Evolutionary conservation across 2,329 filamentous ascomycete genomes (phyloP).

Genomic region (Aspergillus calidoustus): DNA sequence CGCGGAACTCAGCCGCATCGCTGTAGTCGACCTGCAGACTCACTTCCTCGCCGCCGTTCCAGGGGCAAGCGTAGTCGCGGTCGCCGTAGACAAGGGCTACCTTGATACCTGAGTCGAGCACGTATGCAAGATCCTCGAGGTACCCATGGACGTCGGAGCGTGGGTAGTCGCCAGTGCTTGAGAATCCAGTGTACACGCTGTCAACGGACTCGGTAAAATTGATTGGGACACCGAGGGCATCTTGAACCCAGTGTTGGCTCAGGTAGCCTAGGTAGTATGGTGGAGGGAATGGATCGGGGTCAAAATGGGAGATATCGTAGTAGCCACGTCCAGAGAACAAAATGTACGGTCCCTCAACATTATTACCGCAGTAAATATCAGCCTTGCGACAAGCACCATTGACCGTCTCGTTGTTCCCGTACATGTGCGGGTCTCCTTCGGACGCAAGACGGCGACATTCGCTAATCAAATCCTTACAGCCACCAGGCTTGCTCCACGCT

Average conservation of each 20-base stretch:
- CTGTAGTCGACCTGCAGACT: conserved; percentile 56
- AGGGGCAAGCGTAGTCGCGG: conserved; percentile 62
- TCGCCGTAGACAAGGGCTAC: conserved; percentile 64
- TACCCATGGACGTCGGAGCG: conserved; percentile 50
- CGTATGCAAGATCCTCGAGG: conserved; percentile 45
- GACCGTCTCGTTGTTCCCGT: conserved; percentile 50
- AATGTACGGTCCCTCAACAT: conserved; percentile 53
- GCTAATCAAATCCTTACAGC: conserved; percentile 59
- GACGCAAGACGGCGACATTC: conserved; percentile 55
- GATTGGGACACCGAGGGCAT: conserved; percentile 62
- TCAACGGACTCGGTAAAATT: conserved; percentile 58
- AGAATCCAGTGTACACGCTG: conserved; percentile 54
- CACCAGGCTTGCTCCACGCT: conserved; percentile 51
- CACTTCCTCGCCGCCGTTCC: conserved; percentile 60
- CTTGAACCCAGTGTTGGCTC: conserved; percentile 61
- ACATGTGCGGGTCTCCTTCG: conserved; percentile 55
- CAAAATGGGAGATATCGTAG: conserved; percentile 61
- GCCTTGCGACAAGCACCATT: conserved; percentile 52
- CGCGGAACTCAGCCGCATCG: conserved; percentile 49
- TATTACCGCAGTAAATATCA: conserved; percentile 49
- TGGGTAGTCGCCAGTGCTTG: conserved; percentile 53
- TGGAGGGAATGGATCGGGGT: conserved; percentile 58
- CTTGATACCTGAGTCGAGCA: conserved; percentile 62
- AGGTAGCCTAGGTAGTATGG: conserved; percentile 61
- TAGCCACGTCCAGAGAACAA: conserved; percentile 52